Evolutionary conservation across 176 grass and related monocot genomes (phyloP).

Genomic region (Paspalum vaginatum): DNA sequence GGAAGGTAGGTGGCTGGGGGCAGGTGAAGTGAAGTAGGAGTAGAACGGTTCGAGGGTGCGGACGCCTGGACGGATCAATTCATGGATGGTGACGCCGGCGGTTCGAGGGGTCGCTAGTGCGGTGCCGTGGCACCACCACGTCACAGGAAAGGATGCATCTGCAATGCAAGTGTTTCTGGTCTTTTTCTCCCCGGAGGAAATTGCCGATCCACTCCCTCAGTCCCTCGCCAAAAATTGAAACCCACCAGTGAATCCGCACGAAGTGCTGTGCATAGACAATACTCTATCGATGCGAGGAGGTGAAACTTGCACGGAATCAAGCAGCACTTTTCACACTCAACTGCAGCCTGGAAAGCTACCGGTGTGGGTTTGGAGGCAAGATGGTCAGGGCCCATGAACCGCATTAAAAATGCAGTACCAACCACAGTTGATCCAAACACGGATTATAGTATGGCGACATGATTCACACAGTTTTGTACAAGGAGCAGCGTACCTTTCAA

Average conservation of each 20-base stretch:
- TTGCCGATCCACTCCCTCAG: background rate
- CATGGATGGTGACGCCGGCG: background rate
- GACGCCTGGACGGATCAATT: background rate
- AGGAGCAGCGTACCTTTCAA: no score
- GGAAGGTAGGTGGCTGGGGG: background rate
- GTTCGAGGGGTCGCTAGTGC: background rate
- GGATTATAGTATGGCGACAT: background rate
- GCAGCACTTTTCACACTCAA: background rate
- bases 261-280: background rate
- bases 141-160: conserved; percentile 1
- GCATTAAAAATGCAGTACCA: background rate
- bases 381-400: conserved; percentile 28
- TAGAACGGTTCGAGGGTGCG: conserved; percentile 9
- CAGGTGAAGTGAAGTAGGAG: no score
- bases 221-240: background rate
- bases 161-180: background rate
- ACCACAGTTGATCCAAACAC: background rate
- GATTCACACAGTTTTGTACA: background rate
- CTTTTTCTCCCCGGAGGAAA: background rate
- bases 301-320: background rate
- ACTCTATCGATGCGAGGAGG: background rate
- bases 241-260: background rate
- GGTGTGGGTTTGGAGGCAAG: conserved; percentile 3
- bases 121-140: background rate
- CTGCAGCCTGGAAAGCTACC: background rate